Evolutionary conservation across 2,329 filamentous ascomycete genomes (phyloP).

Genomic region (Taxawa tesnikishii): DNA sequence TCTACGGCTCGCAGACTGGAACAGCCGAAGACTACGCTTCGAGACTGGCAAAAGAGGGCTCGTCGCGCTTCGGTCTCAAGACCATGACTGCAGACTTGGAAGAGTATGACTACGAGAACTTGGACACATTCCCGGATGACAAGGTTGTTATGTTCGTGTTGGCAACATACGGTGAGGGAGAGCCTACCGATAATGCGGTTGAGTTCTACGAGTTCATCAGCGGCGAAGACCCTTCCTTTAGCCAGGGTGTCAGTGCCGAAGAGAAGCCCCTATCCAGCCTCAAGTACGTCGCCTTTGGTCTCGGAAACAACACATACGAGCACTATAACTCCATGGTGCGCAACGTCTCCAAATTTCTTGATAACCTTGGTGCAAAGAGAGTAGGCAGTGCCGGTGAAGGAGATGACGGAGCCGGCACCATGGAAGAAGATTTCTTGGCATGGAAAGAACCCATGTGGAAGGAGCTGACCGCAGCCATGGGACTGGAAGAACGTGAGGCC

Average conservation of each 20-base stretch:
- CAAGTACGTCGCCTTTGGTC: slow-evolving; percentile 64
- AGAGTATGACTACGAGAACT: slow-evolving; percentile 92
- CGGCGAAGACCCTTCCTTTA: slow-evolving; percentile 69
- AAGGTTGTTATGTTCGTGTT: slow-evolving; percentile 92
- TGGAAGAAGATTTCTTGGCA: slow-evolving; percentile 98
- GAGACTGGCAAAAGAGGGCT: slow-evolving; percentile 90
- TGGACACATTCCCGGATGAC: slow-evolving; percentile 78
- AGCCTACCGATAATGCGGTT: slow-evolving; percentile 96
- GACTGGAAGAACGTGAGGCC: slow-evolving; percentile 85
- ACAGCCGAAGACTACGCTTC: slow-evolving; percentile 98
- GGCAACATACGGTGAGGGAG: slow-evolving; percentile 94
- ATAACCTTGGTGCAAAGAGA: slow-evolving; percentile 69
- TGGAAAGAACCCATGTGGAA: slow-evolving; percentile 99
- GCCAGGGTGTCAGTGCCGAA: slow-evolving; percentile 47
- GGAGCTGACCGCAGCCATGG: slow-evolving; percentile 70
- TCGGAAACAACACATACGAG: slow-evolving; percentile 37
- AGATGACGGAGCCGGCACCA: slow-evolving; percentile 94
- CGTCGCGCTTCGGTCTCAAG: slow-evolving; percentile 88
- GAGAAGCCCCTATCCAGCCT: slow-evolving; percentile 69
- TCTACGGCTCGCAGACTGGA: slow-evolving; percentile 97
- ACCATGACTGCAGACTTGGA: slow-evolving; percentile 98
- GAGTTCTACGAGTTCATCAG: slow-evolving; percentile 97
- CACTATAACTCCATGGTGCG: slow-evolving; percentile 99
- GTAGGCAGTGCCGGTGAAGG: slow-evolving; percentile 88
- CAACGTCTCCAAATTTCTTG: slow-evolving; percentile 69